Conservation (phyloP, 495 filamentous ascomycete genomes). For the Xylaria grammica region DNA sequence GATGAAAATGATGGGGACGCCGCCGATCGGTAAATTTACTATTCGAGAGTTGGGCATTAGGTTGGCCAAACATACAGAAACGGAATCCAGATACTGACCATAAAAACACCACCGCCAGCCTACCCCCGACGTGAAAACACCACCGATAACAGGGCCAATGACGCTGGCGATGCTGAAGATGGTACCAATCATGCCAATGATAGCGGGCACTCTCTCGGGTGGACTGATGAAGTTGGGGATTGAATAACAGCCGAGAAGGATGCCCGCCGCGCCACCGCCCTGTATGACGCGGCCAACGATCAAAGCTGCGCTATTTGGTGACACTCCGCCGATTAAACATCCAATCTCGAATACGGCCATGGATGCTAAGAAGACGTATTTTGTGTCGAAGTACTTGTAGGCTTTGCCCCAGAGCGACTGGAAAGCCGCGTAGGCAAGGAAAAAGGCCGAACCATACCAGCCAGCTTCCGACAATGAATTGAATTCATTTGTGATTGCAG, state of each 20-base stretch:
- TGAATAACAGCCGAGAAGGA: slow-evolving; percentile 36
- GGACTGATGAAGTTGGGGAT: slow-evolving; percentile 35
- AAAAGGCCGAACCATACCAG: slow-evolving; percentile 64
- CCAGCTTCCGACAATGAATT: slow-evolving; percentile 50
- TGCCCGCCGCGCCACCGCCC: slow-evolving; percentile 42
- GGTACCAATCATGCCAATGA: slow-evolving; percentile 37
- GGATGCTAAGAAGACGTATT: slow-evolving; percentile 53
- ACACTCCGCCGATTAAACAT: slow-evolving; percentile 56
- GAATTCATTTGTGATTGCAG: slow-evolving; percentile 56
- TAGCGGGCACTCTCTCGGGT: slow-evolving; percentile 38
- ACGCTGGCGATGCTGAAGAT: slow-evolving; percentile 70
- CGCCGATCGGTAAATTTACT: slow-evolving; percentile 72
- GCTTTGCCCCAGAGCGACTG: slow-evolving; percentile 59
- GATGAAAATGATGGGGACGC: slow-evolving; percentile 44
- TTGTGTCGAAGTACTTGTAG: slow-evolving; percentile 60
- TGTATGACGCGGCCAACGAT: slow-evolving; percentile 61
- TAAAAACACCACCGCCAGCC: slow-evolving; percentile 79
- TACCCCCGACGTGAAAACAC: slow-evolving; percentile 46
- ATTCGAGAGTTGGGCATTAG: no score
- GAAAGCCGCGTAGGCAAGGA: slow-evolving; percentile 59
- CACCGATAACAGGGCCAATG: slow-evolving; percentile 64
- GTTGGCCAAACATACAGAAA: no score
- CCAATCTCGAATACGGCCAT: slow-evolving; percentile 57
- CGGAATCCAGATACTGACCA: no score
- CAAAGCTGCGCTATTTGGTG: slow-evolving; percentile 54